Conservation (phyloP, 1,139 yeast species). For the Diutina rugosa region DNA sequence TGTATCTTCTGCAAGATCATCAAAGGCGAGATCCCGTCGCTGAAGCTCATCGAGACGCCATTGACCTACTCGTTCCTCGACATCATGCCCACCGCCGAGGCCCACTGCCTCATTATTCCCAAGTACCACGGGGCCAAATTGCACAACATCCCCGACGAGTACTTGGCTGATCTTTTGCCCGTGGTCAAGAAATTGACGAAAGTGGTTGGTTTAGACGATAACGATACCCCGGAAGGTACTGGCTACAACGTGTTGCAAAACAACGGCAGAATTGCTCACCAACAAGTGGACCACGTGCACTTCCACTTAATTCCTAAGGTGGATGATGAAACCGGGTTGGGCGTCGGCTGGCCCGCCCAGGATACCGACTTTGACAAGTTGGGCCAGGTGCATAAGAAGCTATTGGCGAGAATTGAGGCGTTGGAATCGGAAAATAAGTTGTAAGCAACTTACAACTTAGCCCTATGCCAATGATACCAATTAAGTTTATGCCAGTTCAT, state of each 20-base stretch:
- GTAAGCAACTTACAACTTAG: neutral
- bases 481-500: no score
- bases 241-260: slow-evolving; percentile 89
- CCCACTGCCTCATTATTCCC: slow-evolving; percentile 83
- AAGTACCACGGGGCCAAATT: slow-evolving; percentile 86
- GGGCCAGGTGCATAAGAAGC: slow-evolving; percentile 49
- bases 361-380: slow-evolving; percentile 60
- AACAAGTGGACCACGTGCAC: slow-evolving; percentile 89
- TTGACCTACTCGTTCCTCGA: slow-evolving; percentile 76
- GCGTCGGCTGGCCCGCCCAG: slow-evolving; percentile 89
- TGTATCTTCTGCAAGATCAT: slow-evolving; percentile 90
- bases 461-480: no score
- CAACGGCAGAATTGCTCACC: slow-evolving; percentile 90
- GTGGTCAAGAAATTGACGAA: slow-evolving; percentile 74
- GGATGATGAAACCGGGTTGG: slow-evolving; percentile 55
- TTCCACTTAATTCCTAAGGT: slow-evolving; percentile 91
- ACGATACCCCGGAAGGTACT: slow-evolving; percentile 45
- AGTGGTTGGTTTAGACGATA: slow-evolving; percentile 50
- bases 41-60: slow-evolving; percentile 76
- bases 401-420: slow-evolving; percentile 38
- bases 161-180: slow-evolving; percentile 73
- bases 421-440: slow-evolving; percentile 6
- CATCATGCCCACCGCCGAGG: slow-evolving; percentile 81
- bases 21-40: slow-evolving; percentile 88
- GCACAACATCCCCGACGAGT: slow-evolving; percentile 86